A percentile compares a stretch with the other conserved stretches of the same genome.
Conservation (phyloP, 108 stramenopile genomes). For the Nitzschia putrida region DNA sequence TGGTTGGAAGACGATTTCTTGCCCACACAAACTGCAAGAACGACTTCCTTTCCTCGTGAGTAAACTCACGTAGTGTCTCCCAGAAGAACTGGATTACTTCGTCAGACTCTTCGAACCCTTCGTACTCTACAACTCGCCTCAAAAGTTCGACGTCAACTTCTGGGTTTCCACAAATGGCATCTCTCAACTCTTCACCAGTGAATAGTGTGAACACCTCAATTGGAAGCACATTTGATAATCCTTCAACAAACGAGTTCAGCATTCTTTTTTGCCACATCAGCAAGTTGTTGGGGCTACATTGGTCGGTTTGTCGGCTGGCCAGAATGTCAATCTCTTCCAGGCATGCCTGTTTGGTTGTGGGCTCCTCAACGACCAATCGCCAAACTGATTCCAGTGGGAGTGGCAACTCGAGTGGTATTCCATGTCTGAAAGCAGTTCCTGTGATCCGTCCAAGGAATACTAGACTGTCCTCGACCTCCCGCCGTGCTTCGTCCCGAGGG, state of each 20-base stretch:
- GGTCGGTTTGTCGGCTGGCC: constrained; percentile 36
- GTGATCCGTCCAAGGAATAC: constrained; percentile 91
- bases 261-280: constrained; percentile 63
- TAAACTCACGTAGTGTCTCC: constrained; percentile 92
- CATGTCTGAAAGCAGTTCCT: constrained; percentile 90
- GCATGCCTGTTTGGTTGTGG: constrained; percentile 11
- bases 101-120: constrained; percentile 82
- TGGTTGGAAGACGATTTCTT: constrained; percentile 85
- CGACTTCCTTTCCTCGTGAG: constrained; percentile 75
- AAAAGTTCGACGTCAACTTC: constrained; percentile 96
- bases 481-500: constrained; percentile 50
- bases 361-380: constrained; percentile 70
- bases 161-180: constrained; percentile 86
- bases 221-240: constrained; percentile 89
- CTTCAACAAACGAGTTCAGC: constrained; percentile 88
- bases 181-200: constrained; percentile 83
- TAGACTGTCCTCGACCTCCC: constrained; percentile 74
- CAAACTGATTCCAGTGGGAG: constrained; percentile 77
- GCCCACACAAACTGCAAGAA: constrained; percentile 99
- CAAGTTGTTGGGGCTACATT: constrained; percentile 12
- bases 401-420: constrained; percentile 83
- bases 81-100: constrained; percentile 85
- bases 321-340: constrained; percentile 73
- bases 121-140: constrained; percentile 88
- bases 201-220: constrained; percentile 88